Percentiles rank a stretch among this genome's conserved stretches.
Evolutionary conservation across 768 basidiomycete species (phyloP).

Genomic region (Boletus pseudo-olivaceus): DNA sequence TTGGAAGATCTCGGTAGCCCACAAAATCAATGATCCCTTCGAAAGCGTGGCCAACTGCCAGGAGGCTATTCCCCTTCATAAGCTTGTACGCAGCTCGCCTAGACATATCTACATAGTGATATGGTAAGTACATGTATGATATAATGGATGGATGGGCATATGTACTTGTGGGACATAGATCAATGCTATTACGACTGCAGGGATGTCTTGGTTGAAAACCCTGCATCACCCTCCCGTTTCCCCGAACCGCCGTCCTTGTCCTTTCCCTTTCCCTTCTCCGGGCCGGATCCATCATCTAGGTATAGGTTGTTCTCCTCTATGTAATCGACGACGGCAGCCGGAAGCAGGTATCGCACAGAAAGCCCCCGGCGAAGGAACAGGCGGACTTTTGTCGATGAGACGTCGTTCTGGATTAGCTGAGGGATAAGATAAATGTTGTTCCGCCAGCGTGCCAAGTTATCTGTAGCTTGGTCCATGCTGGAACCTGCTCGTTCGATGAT

Average conservation of each 20-base stretch:
- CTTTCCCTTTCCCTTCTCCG: slow-evolving; percentile 38
- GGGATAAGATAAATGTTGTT: slow-evolving; percentile 88
- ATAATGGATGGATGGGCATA: too few relatives aligned
- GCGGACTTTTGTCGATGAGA: slow-evolving; percentile 91
- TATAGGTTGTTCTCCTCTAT: slow-evolving; percentile 84
- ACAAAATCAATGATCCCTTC: too few relatives aligned
- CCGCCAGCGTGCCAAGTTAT: slow-evolving; percentile 70
- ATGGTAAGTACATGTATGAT: background rate
- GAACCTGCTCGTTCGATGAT: slow-evolving; percentile 96
- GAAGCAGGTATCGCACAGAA: slow-evolving; percentile 86
- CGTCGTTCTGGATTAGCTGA: slow-evolving; percentile 95
- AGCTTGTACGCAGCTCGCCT: background rate
- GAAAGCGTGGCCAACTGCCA: too few relatives aligned
- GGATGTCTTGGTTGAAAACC: slow-evolving; percentile 6
- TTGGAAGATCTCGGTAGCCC: background rate
- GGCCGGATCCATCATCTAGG: slow-evolving; percentile 50
- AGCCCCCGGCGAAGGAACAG: slow-evolving; percentile 76
- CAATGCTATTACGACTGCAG: slow-evolving; percentile 4
- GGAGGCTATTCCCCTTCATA: background rate
- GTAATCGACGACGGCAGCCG: slow-evolving; percentile 88
- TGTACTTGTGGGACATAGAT: background rate
- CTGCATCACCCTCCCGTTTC: slow-evolving; percentile 27
- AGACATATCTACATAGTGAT: background rate
- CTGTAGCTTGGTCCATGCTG: slow-evolving; percentile 80
- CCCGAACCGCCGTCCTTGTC: slow-evolving; percentile 29